These are phyloP conservation scores for Xylaria sp. DNA, from an alignment of 2,329 filamentous ascomycete genomes.

Conservation along the genomic window DNA sequence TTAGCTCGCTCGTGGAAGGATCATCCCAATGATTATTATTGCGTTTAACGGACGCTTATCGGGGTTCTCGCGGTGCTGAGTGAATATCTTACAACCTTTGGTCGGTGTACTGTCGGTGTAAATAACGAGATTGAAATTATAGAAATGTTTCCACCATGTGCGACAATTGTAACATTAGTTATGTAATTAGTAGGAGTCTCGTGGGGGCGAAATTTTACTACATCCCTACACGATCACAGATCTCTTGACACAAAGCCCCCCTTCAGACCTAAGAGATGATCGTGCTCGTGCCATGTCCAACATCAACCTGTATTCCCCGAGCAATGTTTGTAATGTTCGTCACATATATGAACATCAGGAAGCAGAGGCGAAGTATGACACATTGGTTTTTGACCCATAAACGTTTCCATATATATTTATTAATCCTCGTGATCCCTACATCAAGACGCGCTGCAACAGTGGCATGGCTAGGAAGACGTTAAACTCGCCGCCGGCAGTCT, in stretches of 20 bases:
- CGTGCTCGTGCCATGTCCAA: too few relatives aligned
- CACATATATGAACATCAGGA: background rate
- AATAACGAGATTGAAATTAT: background rate
- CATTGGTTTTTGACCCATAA: background rate
- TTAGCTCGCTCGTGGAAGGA: constrained; percentile 10
- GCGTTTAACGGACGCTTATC: background rate
- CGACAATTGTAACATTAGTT: background rate
- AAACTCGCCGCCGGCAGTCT: background rate
- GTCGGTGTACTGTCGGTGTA: background rate
- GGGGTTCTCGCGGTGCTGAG: background rate
- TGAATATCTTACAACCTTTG: background rate
- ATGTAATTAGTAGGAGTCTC: background rate
- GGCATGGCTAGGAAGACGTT: background rate
- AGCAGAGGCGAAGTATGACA: background rate
- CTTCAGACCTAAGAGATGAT: background rate
- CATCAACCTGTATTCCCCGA: too few relatives aligned
- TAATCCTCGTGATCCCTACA: background rate
- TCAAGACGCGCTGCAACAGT: background rate
- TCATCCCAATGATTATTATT: background rate
- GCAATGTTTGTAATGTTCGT: too few relatives aligned
- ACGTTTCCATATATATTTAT: background rate
- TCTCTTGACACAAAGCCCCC: background rate
- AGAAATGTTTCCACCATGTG: background rate
- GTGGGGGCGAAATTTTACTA: background rate
- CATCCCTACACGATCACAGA: background rate